A percentile compares a stretch with the other conserved stretches of the same genome.
phyloP scores from a whole-genome alignment of 306 rosid species.

The Glycyrrhiza uralensis region DNA sequence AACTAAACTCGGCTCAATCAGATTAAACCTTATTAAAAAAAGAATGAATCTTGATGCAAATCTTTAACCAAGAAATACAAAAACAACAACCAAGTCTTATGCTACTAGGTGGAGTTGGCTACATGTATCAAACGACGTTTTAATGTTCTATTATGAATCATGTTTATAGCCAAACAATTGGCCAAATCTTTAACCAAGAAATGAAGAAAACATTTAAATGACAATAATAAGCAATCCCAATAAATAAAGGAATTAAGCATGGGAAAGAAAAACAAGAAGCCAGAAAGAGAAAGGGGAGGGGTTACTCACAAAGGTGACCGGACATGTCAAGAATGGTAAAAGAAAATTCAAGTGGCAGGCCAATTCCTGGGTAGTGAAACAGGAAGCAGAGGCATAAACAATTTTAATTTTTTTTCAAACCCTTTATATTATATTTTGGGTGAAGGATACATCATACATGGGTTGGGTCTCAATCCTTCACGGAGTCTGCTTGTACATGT shows the following conservation, averaged over 20 bases:
- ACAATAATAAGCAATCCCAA: background rate
- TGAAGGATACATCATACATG: background rate
- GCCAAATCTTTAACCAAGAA: no score
- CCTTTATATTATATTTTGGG: background rate
- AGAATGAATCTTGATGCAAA: background rate
- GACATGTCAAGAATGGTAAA: constrained; percentile 44
- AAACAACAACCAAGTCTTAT: no score
- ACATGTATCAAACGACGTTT: no score
- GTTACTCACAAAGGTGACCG: constrained; percentile 63
- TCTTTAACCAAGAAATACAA: background rate
- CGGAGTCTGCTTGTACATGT: background rate
- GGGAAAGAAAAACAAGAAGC: background rate
- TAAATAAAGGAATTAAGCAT: background rate
- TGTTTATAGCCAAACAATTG: no score
- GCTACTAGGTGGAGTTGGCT: no score
- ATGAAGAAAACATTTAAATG: background rate
- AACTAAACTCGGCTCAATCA: background rate
- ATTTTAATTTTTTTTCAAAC: background rate
- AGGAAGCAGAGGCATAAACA: background rate
- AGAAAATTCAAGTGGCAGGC: background rate
- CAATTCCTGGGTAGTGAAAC: background rate
- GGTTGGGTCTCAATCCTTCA: background rate
- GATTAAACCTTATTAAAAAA: background rate
- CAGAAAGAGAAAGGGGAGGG: background rate
- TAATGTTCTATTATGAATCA: no score